phyloP scores from a whole-genome alignment of 345 rosid species.

The Eucalyptus sp. region DNA sequence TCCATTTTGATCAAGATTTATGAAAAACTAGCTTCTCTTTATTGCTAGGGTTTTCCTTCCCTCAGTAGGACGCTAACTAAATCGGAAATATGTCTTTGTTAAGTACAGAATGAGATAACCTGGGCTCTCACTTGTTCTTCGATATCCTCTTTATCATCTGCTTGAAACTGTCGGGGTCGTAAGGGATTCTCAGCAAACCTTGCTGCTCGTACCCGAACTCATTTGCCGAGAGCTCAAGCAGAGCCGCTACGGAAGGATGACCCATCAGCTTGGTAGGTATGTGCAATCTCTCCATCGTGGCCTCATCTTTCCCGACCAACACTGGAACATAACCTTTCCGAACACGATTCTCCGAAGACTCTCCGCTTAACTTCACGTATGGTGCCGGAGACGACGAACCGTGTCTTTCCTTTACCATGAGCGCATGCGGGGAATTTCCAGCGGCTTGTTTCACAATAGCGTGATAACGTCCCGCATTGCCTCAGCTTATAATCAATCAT shows the following conservation, averaged over 20 bases:
- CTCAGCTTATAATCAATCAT: background rate
- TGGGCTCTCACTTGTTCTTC: background rate
- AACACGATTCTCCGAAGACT: background rate
- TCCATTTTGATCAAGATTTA: background rate
- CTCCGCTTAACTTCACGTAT: background rate
- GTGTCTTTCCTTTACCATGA: background rate
- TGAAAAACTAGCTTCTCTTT: background rate
- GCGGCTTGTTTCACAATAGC: background rate
- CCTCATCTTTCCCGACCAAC: slow-evolving; percentile 5
- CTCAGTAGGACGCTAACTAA: background rate
- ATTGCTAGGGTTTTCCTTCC: background rate
- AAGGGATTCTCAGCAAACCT: slow-evolving; percentile 12
- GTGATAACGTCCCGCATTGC: background rate
- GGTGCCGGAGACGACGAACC: background rate
- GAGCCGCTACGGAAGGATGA: slow-evolving; percentile 2
- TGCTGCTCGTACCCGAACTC: slow-evolving; percentile 6
- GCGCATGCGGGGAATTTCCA: background rate
- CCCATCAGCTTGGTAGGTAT: slow-evolving; percentile 14
- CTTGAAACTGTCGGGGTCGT: slow-evolving; percentile 5
- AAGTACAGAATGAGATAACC: background rate
- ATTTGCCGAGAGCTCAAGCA: slow-evolving; percentile 10
- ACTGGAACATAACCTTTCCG: slow-evolving; percentile 17
- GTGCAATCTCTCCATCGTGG: slow-evolving; percentile 2
- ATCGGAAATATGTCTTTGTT: background rate
- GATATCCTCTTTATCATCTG: slow-evolving; percentile 2